Evolutionary conservation across 148 eudicot species (phyloP), one percentile per base, ranked within the genome.

Genomic region (Limonium bicolor): DNA sequence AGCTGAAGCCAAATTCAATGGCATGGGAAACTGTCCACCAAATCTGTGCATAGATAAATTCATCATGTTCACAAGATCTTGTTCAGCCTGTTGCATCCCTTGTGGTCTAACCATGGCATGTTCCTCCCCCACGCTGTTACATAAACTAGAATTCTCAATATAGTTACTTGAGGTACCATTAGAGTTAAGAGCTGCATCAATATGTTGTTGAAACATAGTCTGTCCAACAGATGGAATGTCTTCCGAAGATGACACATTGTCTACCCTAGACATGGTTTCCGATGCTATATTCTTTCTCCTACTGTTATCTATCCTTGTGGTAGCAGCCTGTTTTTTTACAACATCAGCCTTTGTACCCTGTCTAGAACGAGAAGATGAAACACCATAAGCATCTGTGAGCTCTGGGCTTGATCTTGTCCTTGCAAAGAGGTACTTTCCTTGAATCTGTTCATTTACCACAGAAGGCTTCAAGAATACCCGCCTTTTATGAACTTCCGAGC

Each of bases 341-440:
- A 50, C 69, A 35, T 74, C 78, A 27, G 59, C 39, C 36, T 60
- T 53, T 63, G 59, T 72, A 40, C 36, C 43, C 27, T 10, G 64
- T 41, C 69, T 62, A 50, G 43, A 45, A 54, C 53, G 72, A 56
- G 70, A 68, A 44, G 73, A 57, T 16, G 45, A 52, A 40, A 64
- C 82, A 53, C 48, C 33, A 29, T 62, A 68, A 15, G 64, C 22
- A 33, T 82, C 75, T n/a, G 77, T 73, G 16, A 87, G 85, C 59
- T 82, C 90, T 20, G 96, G 96, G 61, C 88, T 78, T 28, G 94
- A 87, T 19, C 65, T 68, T 43, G 94, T 87, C 66, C 94, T 67
- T 1, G 74, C 82, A 59, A 86, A 76, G 56, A 61, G 70, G 60
- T 59, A 72, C 60, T 70, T 67, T 15, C 86, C 86, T 32, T 80